Percentiles rank a stretch among this genome's conserved stretches.
Evolutionary conservation across 202 grass and related monocot species (phyloP).

Genomic region (Panicum hallii): DNA sequence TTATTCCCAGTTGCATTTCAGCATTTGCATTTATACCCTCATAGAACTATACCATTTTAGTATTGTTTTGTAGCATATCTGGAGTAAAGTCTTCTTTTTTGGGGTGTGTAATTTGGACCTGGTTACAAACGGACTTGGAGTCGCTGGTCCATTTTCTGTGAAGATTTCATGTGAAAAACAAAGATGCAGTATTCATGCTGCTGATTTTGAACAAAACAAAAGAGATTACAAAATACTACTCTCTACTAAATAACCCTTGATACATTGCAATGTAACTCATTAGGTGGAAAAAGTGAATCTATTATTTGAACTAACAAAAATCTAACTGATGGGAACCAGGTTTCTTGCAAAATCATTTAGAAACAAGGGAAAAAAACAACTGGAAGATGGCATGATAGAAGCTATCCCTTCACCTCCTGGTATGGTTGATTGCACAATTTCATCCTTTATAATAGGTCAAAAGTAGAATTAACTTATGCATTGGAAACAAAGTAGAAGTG

Average conservation of each 20-base stretch:
- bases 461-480: background rate
- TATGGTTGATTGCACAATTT: constrained; percentile 10
- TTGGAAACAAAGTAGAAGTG: background rate
- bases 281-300: background rate
- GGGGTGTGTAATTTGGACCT: too few species aligned
- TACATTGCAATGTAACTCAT: background rate
- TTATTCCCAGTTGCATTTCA: constrained; percentile 1
- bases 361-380: constrained; percentile 4
- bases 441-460: background rate
- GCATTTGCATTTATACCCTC: background rate
- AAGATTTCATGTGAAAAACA: background rate
- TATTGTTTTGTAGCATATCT: background rate
- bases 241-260: background rate
- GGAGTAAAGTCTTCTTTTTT: background rate
- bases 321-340: background rate
- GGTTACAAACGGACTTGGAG: background rate
- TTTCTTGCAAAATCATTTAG: background rate
- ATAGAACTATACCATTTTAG: background rate
- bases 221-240: background rate
- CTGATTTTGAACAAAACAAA: background rate
- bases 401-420: background rate
- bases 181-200: background rate
- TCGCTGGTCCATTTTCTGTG: background rate
- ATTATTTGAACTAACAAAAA: background rate
- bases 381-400: constrained; percentile 9